These are phyloP conservation scores for Lactifluus pinguis DNA, from an alignment of 768 basidiomycete genomes.

Conservation along the genomic window DNA sequence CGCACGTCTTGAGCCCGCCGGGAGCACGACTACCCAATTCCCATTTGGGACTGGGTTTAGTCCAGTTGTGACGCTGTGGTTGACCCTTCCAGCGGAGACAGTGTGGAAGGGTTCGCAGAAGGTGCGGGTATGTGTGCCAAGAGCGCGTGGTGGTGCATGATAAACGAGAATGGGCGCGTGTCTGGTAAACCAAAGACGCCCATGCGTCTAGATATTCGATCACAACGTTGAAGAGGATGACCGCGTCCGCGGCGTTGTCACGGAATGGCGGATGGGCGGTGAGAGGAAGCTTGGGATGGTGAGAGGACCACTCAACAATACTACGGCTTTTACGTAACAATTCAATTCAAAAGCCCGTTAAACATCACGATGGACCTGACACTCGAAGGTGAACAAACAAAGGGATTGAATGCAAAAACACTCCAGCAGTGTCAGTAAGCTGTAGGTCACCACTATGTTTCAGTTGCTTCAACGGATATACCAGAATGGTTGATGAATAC, in stretches of 20 bases:
- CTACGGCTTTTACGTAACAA: too few relatives aligned
- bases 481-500: too few relatives aligned
- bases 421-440: too few relatives aligned
- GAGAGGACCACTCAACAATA: background rate
- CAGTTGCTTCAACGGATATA: too few relatives aligned
- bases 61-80: background rate
- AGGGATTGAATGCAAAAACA: too few relatives aligned
- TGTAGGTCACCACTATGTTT: too few relatives aligned
- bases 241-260: constrained; percentile 20
- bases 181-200: too few relatives aligned
- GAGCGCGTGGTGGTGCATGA: constrained; percentile 22
- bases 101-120: constrained; percentile 1
- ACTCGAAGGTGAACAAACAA: too few relatives aligned
- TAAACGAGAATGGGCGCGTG: constrained; percentile 16
- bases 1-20: constrained; percentile 6
- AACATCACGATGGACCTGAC: too few relatives aligned
- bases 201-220: constrained; percentile 2
- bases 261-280: constrained; percentile 17
- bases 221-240: constrained; percentile 23
- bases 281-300: background rate
- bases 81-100: background rate
- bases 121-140: constrained; percentile 1
- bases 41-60: constrained; percentile 3
- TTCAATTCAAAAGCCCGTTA: too few relatives aligned
- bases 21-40: background rate